Conservation (phyloP, 129 eudicot genomes). For the Dittrichia graveolens region DNA sequence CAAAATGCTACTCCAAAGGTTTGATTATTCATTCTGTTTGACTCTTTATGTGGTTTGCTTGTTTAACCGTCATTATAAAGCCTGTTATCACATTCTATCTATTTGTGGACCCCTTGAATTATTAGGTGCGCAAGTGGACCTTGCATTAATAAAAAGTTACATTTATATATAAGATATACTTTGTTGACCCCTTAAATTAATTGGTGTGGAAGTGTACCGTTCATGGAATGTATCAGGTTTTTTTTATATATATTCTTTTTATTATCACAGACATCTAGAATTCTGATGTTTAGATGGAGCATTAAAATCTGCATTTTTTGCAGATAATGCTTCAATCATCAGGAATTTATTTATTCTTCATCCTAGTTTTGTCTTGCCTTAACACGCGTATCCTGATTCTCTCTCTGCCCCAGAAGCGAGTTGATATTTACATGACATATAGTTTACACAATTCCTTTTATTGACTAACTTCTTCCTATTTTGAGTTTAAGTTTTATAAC, state of each 20-base stretch:
- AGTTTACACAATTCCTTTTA: neutral
- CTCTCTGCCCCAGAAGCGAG: neutral
- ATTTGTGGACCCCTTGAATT: conserved; percentile 16
- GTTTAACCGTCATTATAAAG: conserved; percentile 8
- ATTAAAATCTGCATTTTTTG: neutral
- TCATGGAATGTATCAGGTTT: neutral
- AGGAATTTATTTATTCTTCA: neutral
- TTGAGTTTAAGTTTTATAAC: neutral
- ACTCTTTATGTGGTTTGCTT: conserved; percentile 12
- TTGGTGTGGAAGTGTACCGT: neutral
- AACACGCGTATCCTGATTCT: neutral
- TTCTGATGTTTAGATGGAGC: neutral
- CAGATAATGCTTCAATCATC: neutral
- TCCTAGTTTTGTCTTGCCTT: neutral
- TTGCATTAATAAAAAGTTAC: neutral
- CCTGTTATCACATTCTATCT: conserved; percentile 15
- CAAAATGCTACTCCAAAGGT: conserved; percentile 83
- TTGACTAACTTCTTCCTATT: neutral
- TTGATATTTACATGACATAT: neutral
- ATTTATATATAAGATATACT: neutral
- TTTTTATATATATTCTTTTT: neutral
- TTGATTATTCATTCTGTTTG: conserved; percentile 22
- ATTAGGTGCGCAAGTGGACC: neutral
- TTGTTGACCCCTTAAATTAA: conserved; percentile 13
- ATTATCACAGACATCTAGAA: too few relatives aligned